Evolutionary conservation across 2,329 filamentous ascomycete genomes (phyloP).

Genomic region (Claviceps pusilla): DNA sequence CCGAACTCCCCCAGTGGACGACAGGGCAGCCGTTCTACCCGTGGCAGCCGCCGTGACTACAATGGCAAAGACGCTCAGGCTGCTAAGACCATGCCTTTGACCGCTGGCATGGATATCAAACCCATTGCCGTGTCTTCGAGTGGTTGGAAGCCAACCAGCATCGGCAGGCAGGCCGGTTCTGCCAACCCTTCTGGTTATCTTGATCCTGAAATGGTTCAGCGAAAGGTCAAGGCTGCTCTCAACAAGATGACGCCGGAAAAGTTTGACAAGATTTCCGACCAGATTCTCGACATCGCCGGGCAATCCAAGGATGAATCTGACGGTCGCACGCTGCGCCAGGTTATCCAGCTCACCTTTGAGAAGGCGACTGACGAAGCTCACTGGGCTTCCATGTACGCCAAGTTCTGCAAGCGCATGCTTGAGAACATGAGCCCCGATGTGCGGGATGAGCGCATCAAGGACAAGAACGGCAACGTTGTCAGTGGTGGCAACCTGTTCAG

Average conservation of each 20-base stretch:
- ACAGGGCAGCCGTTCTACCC: constrained; percentile 44
- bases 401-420: constrained; percentile 95
- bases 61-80: constrained; percentile 50
- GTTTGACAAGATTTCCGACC: constrained; percentile 86
- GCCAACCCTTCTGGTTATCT: constrained; percentile 38
- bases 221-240: constrained; percentile 93
- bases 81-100: constrained; percentile 84
- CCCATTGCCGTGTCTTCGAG: constrained; percentile 55
- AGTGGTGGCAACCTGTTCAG: constrained; percentile 89
- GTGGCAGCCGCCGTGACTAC: constrained; percentile 50
- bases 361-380: constrained; percentile 97
- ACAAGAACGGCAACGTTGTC: constrained; percentile 78
- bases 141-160: constrained; percentile 80
- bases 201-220: constrained; percentile 85
- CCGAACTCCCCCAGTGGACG: constrained; percentile 54
- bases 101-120: constrained; percentile 66
- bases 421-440: constrained; percentile 90
- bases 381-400: constrained; percentile 98
- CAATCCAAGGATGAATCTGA: constrained; percentile 94
- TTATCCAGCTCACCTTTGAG: constrained; percentile 97
- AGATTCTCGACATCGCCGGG: constrained; percentile 80
- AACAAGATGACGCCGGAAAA: constrained; percentile 99
- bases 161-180: constrained; percentile 32
- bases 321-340: constrained; percentile 85
- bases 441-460: constrained; percentile 84